Evolutionary conservation across 2,329 filamentous ascomycete genomes (phyloP).

Genomic region (Trichoderma brevicompactum): DNA sequence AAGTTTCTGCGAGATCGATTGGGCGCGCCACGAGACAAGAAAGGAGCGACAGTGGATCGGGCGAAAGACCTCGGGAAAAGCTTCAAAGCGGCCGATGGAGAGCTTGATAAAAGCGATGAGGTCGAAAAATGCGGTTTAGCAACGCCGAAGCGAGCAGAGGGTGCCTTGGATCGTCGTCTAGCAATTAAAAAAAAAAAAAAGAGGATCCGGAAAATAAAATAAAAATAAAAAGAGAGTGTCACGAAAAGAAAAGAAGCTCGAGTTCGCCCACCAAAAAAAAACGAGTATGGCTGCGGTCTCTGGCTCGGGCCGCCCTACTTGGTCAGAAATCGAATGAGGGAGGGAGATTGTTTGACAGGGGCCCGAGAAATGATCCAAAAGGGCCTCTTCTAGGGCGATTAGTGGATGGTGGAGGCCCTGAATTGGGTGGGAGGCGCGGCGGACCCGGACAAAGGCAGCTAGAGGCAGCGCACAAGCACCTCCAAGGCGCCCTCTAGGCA

Average conservation of each 20-base stretch:
- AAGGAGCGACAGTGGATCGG: constrained; percentile 28
- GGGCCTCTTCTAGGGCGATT: constrained; percentile 20
- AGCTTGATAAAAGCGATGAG: background rate
- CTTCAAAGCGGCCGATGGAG: constrained; percentile 6
- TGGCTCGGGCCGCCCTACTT: constrained; percentile 26
- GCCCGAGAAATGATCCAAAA: constrained; percentile 18
- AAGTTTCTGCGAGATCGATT: constrained; percentile 18
- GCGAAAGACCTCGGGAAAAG: background rate
- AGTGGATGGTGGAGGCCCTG: background rate
- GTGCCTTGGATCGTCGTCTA: background rate
- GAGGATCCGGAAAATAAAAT: background rate
- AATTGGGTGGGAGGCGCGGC: background rate
- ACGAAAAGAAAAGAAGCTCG: background rate
- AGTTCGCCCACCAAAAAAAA: constrained; percentile 7
- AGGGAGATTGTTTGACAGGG: constrained; percentile 25
- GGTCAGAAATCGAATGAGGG: constrained; percentile 13
- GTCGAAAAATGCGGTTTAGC: background rate
- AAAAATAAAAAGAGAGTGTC: constrained; percentile 1
- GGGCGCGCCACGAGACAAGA: constrained; percentile 26
- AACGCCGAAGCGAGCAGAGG: constrained; percentile 19
- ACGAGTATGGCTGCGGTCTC: constrained; percentile 8
- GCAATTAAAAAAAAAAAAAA: background rate
- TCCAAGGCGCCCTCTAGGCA: too few relatives aligned
- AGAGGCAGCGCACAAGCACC: too few relatives aligned
- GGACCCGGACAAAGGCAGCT: background rate